Evolutionary conservation across 2,329 filamentous ascomycete genomes (phyloP).

Genomic region (Penicillium nordicum): DNA sequence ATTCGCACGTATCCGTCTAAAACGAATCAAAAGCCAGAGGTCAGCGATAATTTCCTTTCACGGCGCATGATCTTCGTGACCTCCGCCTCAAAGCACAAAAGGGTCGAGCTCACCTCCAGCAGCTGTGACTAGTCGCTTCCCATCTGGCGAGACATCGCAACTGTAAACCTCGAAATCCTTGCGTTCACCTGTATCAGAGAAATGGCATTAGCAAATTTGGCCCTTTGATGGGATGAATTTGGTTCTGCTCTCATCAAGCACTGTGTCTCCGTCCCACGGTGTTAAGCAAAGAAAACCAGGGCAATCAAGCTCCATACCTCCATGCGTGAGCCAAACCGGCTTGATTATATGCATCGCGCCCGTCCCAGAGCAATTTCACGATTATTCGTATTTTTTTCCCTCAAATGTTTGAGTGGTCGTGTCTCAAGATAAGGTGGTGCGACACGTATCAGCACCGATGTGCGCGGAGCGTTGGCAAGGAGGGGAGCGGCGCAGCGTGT

Average conservation of each 20-base stretch:
- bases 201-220: slow-evolving; percentile 14
- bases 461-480: neutral
- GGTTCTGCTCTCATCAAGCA: neutral
- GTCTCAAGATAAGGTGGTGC: neutral
- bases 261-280: neutral
- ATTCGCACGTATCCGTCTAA: slow-evolving; percentile 92
- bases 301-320: slow-evolving; percentile 53
- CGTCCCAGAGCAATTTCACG: slow-evolving; percentile 1
- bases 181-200: slow-evolving; percentile 66
- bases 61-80: neutral
- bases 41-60: slow-evolving; percentile 7
- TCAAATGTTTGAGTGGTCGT: neutral
- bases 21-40: neutral
- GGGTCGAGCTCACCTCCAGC: slow-evolving; percentile 67
- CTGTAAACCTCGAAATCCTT: slow-evolving; percentile 99
- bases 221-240: neutral
- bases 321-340: slow-evolving; percentile 93
- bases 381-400: neutral
- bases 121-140: slow-evolving; percentile 84
- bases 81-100: neutral
- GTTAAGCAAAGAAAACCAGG: slow-evolving; percentile 1
- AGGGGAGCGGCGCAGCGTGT: slow-evolving; percentile 6
- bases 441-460: neutral
- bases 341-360: slow-evolving; percentile 77
- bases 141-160: slow-evolving; percentile 94